phyloP scores from a whole-genome alignment of 352 stramenopile species.

The Aphanomyces euteiches region DNA sequence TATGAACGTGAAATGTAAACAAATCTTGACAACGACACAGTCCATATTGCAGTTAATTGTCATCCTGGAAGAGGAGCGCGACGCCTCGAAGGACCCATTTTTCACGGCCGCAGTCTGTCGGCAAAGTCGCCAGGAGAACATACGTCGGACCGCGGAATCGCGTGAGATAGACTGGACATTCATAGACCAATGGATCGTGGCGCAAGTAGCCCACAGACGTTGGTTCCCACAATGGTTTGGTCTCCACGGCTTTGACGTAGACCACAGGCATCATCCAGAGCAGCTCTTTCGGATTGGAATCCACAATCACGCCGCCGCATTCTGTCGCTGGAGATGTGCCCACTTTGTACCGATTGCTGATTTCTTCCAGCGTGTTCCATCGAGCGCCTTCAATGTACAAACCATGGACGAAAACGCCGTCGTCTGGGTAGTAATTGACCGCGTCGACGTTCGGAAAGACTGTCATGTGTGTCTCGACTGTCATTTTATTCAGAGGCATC shows the following conservation, averaged over 20 bases:
- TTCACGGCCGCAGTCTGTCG: conserved; percentile 83
- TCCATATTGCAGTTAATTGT: conserved; percentile 67
- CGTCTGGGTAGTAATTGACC: conserved; percentile 76
- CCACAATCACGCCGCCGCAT: conserved; percentile 86
- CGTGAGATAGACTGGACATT: conserved; percentile 96
- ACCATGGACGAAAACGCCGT: conserved; percentile 94
- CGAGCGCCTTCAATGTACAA: conserved; percentile 95
- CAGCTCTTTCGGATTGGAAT: conserved; percentile 95
- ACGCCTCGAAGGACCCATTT: conserved; percentile 95
- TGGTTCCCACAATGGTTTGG: conserved; percentile 90
- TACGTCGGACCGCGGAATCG: conserved; percentile 95
- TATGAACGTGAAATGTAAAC: too few species aligned
- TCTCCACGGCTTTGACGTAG: conserved; percentile 95
- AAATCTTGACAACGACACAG: too few species aligned
- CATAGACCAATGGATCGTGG: conserved; percentile 90
- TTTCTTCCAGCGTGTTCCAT: conserved; percentile 87
- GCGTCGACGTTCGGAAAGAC: conserved; percentile 86
- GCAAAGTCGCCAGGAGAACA: conserved; percentile 94
- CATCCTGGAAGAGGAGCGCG: conserved; percentile 92
- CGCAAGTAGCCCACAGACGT: conserved; percentile 94
- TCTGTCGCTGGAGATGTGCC: conserved; percentile 77
- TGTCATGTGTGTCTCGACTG: conserved; percentile 94
- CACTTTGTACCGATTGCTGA: conserved; percentile 82
- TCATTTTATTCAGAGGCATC: conserved; percentile 94
- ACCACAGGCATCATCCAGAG: conserved; percentile 90